A percentile compares a stretch with the other conserved stretches of the same genome.
Evolutionary conservation across 495 filamentous ascomycete species (phyloP).

Genomic region (Podospora bellae-mahoneyi): DNA sequence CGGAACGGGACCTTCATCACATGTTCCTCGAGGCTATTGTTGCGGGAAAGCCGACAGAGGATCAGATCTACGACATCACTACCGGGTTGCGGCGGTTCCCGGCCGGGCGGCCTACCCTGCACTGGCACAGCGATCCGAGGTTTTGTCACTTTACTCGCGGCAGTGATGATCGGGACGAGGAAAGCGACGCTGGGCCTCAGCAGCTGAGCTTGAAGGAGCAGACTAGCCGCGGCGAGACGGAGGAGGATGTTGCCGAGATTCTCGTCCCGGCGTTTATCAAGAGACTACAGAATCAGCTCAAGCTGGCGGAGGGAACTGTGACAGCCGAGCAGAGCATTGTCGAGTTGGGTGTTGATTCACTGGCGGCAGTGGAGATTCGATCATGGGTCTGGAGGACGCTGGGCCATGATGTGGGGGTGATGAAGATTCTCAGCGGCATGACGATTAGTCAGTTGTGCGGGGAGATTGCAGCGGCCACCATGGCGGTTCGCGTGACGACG

Average conservation of each 20-base stretch:
- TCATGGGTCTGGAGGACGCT: constrained; percentile 46
- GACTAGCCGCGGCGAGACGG: constrained; percentile 20
- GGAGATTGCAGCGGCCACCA: constrained; percentile 19
- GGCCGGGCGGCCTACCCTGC: constrained; percentile 23
- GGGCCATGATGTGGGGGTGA: constrained; percentile 46
- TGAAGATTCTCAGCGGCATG: constrained; percentile 47
- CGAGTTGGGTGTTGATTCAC: constrained; percentile 46
- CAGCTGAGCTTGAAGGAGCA: constrained; percentile 26
- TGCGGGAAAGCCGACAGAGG: constrained; percentile 32
- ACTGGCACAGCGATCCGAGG: constrained; percentile 42
- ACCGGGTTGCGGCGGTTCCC: constrained; percentile 40
- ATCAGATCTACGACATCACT: constrained; percentile 33
- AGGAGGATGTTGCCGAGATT: constrained; percentile 19
- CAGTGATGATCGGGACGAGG: constrained; percentile 16
- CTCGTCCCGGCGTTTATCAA: constrained; percentile 28
- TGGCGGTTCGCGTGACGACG: constrained; percentile 1
- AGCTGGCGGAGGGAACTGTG: constrained; percentile 29
- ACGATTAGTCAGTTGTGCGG: constrained; percentile 34
- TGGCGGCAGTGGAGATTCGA: constrained; percentile 48
- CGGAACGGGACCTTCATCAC: constrained; percentile 58
- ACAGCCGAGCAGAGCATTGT: constrained; percentile 26
- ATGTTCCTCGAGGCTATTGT: constrained; percentile 57
- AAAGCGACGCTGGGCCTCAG: neutral
- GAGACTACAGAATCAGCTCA: constrained; percentile 32
- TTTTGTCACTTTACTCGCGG: constrained; percentile 36